phyloP scores from a whole-genome alignment of 345 rosid genomes.

The Lumnitzera racemosa region DNA sequence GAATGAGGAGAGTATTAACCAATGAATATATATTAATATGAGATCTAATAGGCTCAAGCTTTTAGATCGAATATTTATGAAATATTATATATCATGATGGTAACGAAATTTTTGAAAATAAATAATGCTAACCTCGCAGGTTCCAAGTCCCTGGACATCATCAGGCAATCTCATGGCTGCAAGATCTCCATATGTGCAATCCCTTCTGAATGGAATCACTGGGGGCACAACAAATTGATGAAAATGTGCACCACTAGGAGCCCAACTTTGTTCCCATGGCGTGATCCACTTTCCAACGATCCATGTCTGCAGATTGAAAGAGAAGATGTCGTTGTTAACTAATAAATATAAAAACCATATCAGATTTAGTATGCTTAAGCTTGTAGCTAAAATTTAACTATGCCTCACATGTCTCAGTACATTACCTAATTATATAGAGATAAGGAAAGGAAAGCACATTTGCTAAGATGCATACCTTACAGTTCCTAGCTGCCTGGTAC shows the following conservation, averaged over 20 bases:
- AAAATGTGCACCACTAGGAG: constrained; percentile 84
- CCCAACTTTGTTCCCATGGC: constrained; percentile 87
- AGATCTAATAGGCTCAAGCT: no score
- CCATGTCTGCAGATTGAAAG: constrained; percentile 54
- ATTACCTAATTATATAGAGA: no score
- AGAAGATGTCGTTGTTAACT: background rate
- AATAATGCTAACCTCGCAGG: constrained; percentile 59
- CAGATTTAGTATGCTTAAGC: no score
- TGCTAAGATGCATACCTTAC: constrained; percentile 45
- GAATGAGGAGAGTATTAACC: no score
- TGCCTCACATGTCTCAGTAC: no score
- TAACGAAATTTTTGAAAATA: no score
- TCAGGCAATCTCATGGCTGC: constrained; percentile 93
- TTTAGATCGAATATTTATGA: no score
- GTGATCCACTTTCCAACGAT: constrained; percentile 98
- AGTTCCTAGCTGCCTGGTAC: constrained; percentile 78
- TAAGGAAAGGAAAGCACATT: no score
- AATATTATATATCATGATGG: no score
- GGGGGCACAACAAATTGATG: constrained; percentile 99
- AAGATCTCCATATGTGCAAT: constrained; percentile 91
- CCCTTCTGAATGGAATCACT: constrained; percentile 54
- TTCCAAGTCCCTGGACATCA: constrained; percentile 84
- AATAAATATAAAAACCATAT: no score
- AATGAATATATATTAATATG: no score
- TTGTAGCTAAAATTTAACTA: no score